A percentile compares a stretch with the other conserved stretches of the same genome.
Evolutionary conservation across 208 protist species (phyloP).

Genomic region (Tritrichomonas foetus): DNA sequence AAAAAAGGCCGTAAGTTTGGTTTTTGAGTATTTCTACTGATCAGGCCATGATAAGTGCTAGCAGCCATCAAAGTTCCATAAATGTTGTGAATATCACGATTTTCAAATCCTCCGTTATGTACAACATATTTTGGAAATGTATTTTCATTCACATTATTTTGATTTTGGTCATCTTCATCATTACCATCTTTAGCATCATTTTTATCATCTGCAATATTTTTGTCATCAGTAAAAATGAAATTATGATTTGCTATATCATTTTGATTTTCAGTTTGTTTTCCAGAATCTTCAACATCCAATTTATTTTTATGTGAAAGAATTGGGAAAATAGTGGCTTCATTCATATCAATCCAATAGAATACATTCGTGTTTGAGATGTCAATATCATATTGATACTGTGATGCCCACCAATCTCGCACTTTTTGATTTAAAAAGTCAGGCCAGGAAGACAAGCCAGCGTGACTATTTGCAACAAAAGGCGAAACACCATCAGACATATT

Average conservation of each 20-base stretch:
- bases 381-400: constrained; percentile 40
- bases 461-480: constrained; percentile 87
- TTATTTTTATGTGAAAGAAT: constrained; percentile 72
- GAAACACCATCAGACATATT: constrained; percentile 52
- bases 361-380: constrained; percentile 67
- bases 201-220: constrained; percentile 62
- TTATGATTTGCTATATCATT: too few relatives aligned
- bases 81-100: constrained; percentile 93
- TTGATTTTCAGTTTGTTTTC: too few relatives aligned
- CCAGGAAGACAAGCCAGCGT: constrained; percentile 80
- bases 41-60: constrained; percentile 66
- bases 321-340: constrained; percentile 91
- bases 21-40: constrained; percentile 56
- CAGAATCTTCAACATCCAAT: constrained; percentile 77
- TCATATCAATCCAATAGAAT: constrained; percentile 99
- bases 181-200: background rate
- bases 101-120: constrained; percentile 67
- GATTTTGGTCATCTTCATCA: constrained; percentile 69
- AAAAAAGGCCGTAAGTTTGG: constrained; percentile 79
- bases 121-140: constrained; percentile 84
- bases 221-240: too few relatives aligned
- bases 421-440: constrained; percentile 79
- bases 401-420: constrained; percentile 63
- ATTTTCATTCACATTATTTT: constrained; percentile 72
- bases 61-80: constrained; percentile 78